phyloP scores from a whole-genome alignment of 495 filamentous ascomycete genomes.

The Neurospora discreta region DNA sequence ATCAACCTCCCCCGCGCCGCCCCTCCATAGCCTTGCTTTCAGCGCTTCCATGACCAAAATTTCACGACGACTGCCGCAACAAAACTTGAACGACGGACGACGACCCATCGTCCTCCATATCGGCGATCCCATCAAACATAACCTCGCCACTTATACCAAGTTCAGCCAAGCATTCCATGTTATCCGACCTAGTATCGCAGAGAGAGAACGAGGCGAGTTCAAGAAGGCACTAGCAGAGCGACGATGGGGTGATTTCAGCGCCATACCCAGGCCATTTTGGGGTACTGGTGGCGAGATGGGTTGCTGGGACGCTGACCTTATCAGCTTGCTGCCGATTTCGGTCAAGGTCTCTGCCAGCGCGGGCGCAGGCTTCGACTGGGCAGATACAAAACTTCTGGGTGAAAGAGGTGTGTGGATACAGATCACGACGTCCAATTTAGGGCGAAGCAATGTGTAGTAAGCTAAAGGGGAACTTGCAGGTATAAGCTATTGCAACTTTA shows the following conservation, averaged over 20 bases:
- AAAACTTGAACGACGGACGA: conserved; percentile 7
- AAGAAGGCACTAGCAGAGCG: conserved; percentile 48
- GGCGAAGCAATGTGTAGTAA: neutral
- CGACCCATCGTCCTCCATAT: conserved; percentile 50
- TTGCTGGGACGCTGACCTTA: conserved; percentile 61
- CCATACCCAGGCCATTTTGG: conserved; percentile 70
- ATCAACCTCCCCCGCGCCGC: conserved; percentile 29
- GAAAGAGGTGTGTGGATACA: conserved; percentile 43
- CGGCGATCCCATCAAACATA: conserved; percentile 58
- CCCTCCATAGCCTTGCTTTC: conserved; percentile 13
- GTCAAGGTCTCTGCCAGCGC: conserved; percentile 63
- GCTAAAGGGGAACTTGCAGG: conserved; percentile 24
- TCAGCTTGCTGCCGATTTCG: conserved; percentile 49
- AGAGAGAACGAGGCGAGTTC: conserved; percentile 48
- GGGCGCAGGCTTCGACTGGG: conserved; percentile 71
- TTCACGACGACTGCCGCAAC: conserved; percentile 1
- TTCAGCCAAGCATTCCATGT: conserved; percentile 49
- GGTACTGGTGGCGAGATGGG: conserved; percentile 72
- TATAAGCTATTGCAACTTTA: conserved; percentile 62
- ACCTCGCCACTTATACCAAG: conserved; percentile 43
- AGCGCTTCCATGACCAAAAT: conserved; percentile 11
- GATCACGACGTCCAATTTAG: neutral
- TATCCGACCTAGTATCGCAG: conserved; percentile 38
- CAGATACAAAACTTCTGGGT: conserved; percentile 55
- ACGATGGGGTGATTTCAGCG: conserved; percentile 60